These are phyloP conservation scores for Lactarius hengduanensis DNA, from an alignment of 768 basidiomycete genomes.

Conservation along the genomic window DNA sequence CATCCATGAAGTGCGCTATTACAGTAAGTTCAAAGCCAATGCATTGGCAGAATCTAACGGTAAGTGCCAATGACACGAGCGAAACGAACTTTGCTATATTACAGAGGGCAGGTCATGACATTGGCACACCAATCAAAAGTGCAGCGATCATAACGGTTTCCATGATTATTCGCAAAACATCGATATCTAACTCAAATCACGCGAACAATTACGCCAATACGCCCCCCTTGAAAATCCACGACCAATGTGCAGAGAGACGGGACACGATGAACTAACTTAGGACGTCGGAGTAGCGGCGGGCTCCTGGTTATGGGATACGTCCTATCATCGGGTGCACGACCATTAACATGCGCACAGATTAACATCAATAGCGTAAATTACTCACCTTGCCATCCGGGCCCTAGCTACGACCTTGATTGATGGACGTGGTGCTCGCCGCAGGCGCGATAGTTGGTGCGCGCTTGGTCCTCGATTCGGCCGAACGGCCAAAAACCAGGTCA, in stretches of 20 bases:
- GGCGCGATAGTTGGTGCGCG: background rate
- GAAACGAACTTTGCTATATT: too few species aligned
- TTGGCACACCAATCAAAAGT: background rate
- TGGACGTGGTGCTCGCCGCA: background rate
- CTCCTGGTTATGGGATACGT: background rate
- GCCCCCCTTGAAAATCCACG: background rate
- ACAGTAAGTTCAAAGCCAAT: too few species aligned
- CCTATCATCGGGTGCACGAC: slow-evolving; percentile 9
- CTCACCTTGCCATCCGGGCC: slow-evolving; percentile 11
- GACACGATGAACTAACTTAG: background rate
- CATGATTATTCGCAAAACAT: background rate
- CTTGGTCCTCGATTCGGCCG: slow-evolving; percentile 1
- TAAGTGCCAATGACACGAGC: too few species aligned
- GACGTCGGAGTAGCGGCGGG: background rate
- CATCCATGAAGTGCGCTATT: too few species aligned
- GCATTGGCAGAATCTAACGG: background rate
- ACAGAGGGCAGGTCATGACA: background rate
- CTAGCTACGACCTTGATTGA: slow-evolving; percentile 8
- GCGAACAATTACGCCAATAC: background rate
- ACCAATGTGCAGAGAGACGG: background rate
- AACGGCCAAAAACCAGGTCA: slow-evolving; percentile 6
- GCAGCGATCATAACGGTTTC: background rate
- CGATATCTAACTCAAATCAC: background rate
- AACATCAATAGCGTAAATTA: background rate
- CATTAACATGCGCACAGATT: background rate